Percentiles rank a stretch among this genome's conserved stretches.
phyloP scores from a whole-genome alignment of 2,329 filamentous ascomycete genomes.

The Alternaria gaisen region DNA sequence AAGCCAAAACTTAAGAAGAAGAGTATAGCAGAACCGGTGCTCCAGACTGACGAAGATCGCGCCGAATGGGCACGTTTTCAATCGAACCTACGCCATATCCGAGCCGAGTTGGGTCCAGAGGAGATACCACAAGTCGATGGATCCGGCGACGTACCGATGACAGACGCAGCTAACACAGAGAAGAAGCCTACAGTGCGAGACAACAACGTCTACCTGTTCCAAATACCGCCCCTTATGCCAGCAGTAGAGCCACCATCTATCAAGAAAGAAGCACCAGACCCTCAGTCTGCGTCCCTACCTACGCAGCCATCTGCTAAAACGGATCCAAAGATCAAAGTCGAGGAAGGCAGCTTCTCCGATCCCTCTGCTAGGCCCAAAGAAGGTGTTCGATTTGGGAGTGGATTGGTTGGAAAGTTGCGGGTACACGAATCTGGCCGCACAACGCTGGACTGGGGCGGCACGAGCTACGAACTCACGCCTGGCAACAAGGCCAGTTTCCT shows the following conservation, averaged over 20 bases:
- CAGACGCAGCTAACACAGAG: slow-evolving; percentile 26
- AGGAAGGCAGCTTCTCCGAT: slow-evolving; percentile 40
- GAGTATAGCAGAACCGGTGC: slow-evolving; percentile 48
- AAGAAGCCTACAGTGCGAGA: slow-evolving; percentile 51
- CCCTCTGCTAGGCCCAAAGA: slow-evolving; percentile 21
- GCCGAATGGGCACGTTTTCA: slow-evolving; percentile 61
- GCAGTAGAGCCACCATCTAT: slow-evolving; percentile 58
- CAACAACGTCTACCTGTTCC: slow-evolving; percentile 69
- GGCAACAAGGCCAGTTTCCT: slow-evolving; percentile 66
- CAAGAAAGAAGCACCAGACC: slow-evolving; percentile 40
- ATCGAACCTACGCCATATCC: slow-evolving; percentile 57
- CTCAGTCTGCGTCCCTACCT: slow-evolving; percentile 20
- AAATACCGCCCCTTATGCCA: slow-evolving; percentile 70
- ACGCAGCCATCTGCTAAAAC: slow-evolving; percentile 23
- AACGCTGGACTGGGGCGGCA: slow-evolving; percentile 70
- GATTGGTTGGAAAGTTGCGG: slow-evolving; percentile 67
- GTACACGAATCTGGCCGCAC: slow-evolving; percentile 69
- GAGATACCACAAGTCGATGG: slow-evolving; percentile 43
- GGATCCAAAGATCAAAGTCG: slow-evolving; percentile 41
- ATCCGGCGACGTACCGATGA: slow-evolving; percentile 55
- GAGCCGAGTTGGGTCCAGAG: slow-evolving; percentile 57
- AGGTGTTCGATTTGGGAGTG: slow-evolving; percentile 57
- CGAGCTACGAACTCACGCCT: slow-evolving; percentile 65
- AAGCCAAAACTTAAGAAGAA: slow-evolving; percentile 35
- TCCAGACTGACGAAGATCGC: slow-evolving; percentile 63